These are phyloP conservation scores for Plectosphaerella plurivora DNA, from an alignment of 2,329 filamentous ascomycete genomes.

Conservation along the genomic window DNA sequence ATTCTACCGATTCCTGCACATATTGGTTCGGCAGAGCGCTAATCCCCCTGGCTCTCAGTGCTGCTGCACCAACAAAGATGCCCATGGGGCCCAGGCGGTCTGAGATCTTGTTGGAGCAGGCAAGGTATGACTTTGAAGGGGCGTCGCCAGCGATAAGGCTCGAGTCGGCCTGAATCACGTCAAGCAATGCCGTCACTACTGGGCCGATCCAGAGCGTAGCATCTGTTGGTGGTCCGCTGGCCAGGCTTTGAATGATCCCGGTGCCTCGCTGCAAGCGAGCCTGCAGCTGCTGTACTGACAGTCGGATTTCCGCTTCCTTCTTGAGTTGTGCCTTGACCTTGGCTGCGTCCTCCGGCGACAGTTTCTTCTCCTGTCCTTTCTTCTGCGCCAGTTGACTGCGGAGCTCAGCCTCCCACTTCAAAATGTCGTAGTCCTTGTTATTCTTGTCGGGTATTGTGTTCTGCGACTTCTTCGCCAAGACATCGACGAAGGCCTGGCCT, in stretches of 20 bases:
- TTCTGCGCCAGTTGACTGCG: conserved; percentile 85
- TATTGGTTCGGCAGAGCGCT: conserved; percentile 68
- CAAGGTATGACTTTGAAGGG: conserved; percentile 73
- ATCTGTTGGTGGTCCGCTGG: conserved; percentile 84
- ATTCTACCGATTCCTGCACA: conserved; percentile 75
- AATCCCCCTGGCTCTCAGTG: conserved; percentile 72
- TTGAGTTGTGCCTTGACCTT: conserved; percentile 89
- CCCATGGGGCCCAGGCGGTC: conserved; percentile 70
- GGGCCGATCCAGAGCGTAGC: conserved; percentile 83
- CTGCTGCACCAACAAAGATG: conserved; percentile 82
- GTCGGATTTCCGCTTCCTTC: conserved; percentile 78
- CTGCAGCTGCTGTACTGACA: conserved; percentile 65
- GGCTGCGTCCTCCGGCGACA: conserved; percentile 80
- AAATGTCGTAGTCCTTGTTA: conserved; percentile 87
- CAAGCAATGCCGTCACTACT: conserved; percentile 69
- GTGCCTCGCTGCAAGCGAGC: conserved; percentile 75
- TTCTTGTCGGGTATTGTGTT: conserved; percentile 75
- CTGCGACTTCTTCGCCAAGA: conserved; percentile 76
- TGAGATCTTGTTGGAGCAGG: conserved; percentile 72
- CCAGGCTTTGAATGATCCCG: conserved; percentile 78
- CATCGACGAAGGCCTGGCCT: conserved; percentile 84
- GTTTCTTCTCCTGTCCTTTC: conserved; percentile 85
- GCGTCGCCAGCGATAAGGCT: conserved; percentile 76
- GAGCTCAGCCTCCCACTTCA: conserved; percentile 96
- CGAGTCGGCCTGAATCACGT: conserved; percentile 74